Conservation (phyloP, 164 flowering plant genomes). For the Warburgia ugandensis region DNA sequence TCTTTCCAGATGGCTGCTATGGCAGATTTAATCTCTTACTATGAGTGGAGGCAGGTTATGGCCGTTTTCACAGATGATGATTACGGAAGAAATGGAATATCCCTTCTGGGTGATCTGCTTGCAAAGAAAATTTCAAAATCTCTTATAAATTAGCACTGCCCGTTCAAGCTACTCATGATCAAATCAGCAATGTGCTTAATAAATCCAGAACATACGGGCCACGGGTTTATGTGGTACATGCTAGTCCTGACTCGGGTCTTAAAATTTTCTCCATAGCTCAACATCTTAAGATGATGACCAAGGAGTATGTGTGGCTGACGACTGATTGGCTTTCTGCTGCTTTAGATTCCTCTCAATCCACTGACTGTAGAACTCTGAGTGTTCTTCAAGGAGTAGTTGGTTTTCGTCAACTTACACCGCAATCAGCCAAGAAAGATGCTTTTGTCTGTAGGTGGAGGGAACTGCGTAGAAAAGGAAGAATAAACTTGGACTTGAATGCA, state of each 20-base stretch:
- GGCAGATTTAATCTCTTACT: slow-evolving; percentile 49
- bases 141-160: slow-evolving; percentile 43
- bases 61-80: slow-evolving; percentile 61
- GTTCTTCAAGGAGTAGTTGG: slow-evolving; percentile 50
- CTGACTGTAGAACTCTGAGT: slow-evolving; percentile 14
- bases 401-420: slow-evolving; percentile 52
- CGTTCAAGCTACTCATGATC: slow-evolving; percentile 15
- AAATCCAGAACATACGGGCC: slow-evolving; percentile 38
- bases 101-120: slow-evolving; percentile 51
- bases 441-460: slow-evolving; percentile 39
- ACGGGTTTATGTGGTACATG: slow-evolving; percentile 76
- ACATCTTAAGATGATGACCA: slow-evolving; percentile 57
- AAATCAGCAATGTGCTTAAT: slow-evolving; percentile 28
- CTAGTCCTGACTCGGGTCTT: slow-evolving; percentile 43
- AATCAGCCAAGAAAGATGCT: slow-evolving; percentile 29
- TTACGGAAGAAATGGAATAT: slow-evolving; percentile 64
- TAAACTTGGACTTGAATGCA: slow-evolving; percentile 28
- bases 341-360: slow-evolving; percentile 39
- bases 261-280: slow-evolving; percentile 44
- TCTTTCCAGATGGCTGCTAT: slow-evolving; percentile 70
- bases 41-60: slow-evolving; percentile 61
- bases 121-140: slow-evolving; percentile 26
- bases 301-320: slow-evolving; percentile 62
- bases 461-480: slow-evolving; percentile 24
- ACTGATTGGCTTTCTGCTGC: slow-evolving; percentile 74